Base-by-base conservation (phyloP, 2,329 filamentous ascomycete genomes). In the Xylaria sp. region DNA sequence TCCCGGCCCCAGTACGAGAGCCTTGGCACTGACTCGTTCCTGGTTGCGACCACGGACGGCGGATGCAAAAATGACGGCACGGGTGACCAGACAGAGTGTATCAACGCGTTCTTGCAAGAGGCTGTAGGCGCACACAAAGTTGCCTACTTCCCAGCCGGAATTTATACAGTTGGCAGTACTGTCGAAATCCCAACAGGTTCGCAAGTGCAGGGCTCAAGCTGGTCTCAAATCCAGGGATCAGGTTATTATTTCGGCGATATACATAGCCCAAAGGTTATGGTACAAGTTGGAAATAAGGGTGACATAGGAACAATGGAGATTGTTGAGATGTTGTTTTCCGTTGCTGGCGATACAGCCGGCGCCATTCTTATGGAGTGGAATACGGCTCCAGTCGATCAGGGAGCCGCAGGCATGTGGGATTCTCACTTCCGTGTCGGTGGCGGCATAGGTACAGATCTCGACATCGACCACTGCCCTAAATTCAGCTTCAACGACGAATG, bases 361-460 rank as follows among this genome's bases (percentile, higher is more conserved):
- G 25, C 29, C 2, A 15, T 49, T n/a, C 6, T 59, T 4, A 29
- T 59, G 10, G 29, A 59, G 10, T 59, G 56, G 56, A 59, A 59
- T 33, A 22, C 49, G 2, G 20, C 29, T 3, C 4, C 15, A 20
- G 6, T 6, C 2, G n/a, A 17, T 6, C 56, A 36, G 10, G 56
- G 56, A 13, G 25, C 39, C 17, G 56, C 56, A 2, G 56, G 20
- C 5, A 39, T 60, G 44, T 60, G 56, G 56, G 56, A 39, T 31
- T 3, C 17, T 5, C 56, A 60, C n/a, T 27, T 60, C 11, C 56
- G 56, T 1, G 33, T 60, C 2, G 56, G 56, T 1, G 56, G 56
- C 4, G 56, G 31, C 2, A 4, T 5, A 3, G 56, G 56, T 2
- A 7, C 44, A 1, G 20, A 39, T 17, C 42, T 59, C 7, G 44